phyloP scores from a whole-genome alignment of 176 grass and related monocot species.

The Oryza coarctata region DNA sequence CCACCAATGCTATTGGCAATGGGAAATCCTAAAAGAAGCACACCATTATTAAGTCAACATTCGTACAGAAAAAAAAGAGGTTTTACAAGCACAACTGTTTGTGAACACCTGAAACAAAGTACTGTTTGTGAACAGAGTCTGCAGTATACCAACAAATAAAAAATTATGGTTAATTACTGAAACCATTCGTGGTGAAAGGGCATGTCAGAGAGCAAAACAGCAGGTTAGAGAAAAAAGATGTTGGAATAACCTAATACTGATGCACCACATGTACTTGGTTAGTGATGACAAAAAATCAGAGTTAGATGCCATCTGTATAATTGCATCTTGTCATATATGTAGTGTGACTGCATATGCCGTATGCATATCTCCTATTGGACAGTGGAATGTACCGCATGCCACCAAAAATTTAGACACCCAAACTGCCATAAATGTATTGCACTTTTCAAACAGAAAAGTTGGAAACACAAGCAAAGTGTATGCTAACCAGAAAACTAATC shows the following conservation, averaged over 20 bases:
- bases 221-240: background rate
- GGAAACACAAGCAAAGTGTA: background rate
- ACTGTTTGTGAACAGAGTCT: background rate
- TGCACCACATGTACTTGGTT: background rate
- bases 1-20: conserved; percentile 73
- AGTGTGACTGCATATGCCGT: background rate
- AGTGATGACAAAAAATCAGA: background rate
- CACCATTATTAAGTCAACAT: conserved; percentile 26
- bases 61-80: background rate
- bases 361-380: background rate
- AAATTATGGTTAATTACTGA: background rate
- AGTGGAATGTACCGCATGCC: background rate
- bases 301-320: background rate
- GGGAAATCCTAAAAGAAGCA: conserved; percentile 55
- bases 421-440: background rate
- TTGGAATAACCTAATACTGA: background rate
- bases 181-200: background rate
- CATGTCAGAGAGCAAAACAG: conserved; percentile 5
- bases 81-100: background rate
- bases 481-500: background rate
- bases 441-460: conserved; percentile 16
- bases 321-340: background rate
- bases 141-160: background rate
- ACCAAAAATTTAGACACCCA: conserved; percentile 2
- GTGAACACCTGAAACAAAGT: background rate